Conservation (phyloP, 2,329 filamentous ascomycete species). For the Calcarisporium arbuscula region DNA sequence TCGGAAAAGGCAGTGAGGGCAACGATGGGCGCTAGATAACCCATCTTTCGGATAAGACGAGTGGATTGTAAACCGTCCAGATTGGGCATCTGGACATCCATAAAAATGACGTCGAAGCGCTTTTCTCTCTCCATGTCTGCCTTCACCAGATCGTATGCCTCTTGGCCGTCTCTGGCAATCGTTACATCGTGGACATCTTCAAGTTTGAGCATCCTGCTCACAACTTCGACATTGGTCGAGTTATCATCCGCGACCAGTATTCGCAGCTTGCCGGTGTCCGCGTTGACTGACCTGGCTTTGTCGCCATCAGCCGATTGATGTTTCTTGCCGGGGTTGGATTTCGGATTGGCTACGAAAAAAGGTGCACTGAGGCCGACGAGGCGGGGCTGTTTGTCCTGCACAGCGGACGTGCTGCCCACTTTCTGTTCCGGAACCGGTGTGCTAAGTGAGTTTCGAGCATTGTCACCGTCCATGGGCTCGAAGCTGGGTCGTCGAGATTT, state of each 20-base stretch:
- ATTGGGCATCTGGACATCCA: slow-evolving; percentile 96
- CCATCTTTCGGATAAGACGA: slow-evolving; percentile 75
- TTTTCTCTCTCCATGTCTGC: slow-evolving; percentile 67
- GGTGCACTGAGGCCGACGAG: slow-evolving; percentile 77
- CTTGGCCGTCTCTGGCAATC: slow-evolving; percentile 78
- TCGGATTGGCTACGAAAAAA: slow-evolving; percentile 57
- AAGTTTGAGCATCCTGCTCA: slow-evolving; percentile 62
- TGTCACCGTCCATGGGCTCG: slow-evolving; percentile 32
- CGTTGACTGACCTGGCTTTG: slow-evolving; percentile 56
- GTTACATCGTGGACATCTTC: slow-evolving; percentile 83
- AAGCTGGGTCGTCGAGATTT: slow-evolving; percentile 44
- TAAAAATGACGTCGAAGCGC: slow-evolving; percentile 83
- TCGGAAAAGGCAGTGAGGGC: slow-evolving; percentile 87
- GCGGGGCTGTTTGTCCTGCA: slow-evolving; percentile 53
- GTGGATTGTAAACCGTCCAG: slow-evolving; percentile 86
- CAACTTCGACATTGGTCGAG: slow-evolving; percentile 51
- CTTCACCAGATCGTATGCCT: slow-evolving; percentile 82
- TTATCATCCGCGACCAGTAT: slow-evolving; percentile 78
- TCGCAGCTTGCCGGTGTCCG: slow-evolving; percentile 57
- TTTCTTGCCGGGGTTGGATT: slow-evolving; percentile 32
- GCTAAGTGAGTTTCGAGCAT: slow-evolving; percentile 21
- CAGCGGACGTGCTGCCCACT: slow-evolving; percentile 7
- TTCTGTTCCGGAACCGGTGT: slow-evolving; percentile 14
- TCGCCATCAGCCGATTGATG: slow-evolving; percentile 62
- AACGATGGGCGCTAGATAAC: slow-evolving; percentile 82